Conservation (phyloP, 495 filamentous ascomycete species). For the Penicillium psychrofluorescens region DNA sequence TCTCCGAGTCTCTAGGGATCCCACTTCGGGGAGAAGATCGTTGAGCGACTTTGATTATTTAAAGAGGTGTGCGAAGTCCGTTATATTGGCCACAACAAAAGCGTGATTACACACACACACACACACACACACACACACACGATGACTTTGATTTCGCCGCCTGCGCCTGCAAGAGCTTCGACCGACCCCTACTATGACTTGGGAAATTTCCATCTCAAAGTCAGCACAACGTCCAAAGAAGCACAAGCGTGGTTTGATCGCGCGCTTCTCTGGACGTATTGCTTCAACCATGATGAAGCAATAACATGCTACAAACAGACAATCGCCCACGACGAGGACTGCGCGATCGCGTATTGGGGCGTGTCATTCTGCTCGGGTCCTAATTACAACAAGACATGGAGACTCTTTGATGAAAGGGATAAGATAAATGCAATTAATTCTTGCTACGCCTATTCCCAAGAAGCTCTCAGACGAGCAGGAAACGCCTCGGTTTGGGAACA, state of each 20-base stretch:
- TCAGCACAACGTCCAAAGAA: slow-evolving; percentile 33
- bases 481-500: slow-evolving; percentile 31
- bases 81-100: neutral
- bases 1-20: slow-evolving; percentile 6
- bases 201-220: slow-evolving; percentile 36
- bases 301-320: slow-evolving; percentile 50
- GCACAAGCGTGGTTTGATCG: slow-evolving; percentile 53
- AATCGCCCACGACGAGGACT: slow-evolving; percentile 39
- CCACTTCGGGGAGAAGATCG: neutral
- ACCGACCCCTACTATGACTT: slow-evolving; percentile 45
- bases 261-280: slow-evolving; percentile 53
- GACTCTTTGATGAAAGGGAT: slow-evolving; percentile 46
- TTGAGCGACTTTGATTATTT: slow-evolving; percentile 1
- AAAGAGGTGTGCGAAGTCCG: neutral
- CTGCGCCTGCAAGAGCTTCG: slow-evolving; percentile 2
- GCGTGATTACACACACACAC: neutral
- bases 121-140: slow-evolving; percentile 1
- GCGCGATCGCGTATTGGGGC: slow-evolving; percentile 57
- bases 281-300: slow-evolving; percentile 57
- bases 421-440: slow-evolving; percentile 26
- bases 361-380: slow-evolving; percentile 54
- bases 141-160: neutral
- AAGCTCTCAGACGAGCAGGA: slow-evolving; percentile 23
- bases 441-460: slow-evolving; percentile 25
- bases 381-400: slow-evolving; percentile 66